phyloP scores from a whole-genome alignment of 2,329 filamentous ascomycete genomes.

The Xylariomycetidae sp. region DNA sequence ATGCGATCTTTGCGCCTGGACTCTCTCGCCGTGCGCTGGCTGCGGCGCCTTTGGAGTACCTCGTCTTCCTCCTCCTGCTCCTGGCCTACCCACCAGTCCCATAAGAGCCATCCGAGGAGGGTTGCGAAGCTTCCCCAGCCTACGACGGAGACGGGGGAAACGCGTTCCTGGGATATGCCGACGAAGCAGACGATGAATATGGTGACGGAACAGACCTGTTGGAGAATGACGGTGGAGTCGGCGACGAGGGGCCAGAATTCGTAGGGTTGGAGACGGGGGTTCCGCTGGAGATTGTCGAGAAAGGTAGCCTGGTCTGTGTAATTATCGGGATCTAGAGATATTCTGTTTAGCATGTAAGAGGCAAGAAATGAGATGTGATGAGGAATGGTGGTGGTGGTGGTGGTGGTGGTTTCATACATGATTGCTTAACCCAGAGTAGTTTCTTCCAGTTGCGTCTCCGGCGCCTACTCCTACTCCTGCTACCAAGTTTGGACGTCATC shows the following conservation, averaged over 20 bases:
- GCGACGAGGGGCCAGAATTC: conserved; percentile 97
- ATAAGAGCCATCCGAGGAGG: conserved; percentile 81
- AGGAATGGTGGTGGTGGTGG: conserved; percentile 5
- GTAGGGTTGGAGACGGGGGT: conserved; percentile 88
- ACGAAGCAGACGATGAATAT: conserved; percentile 95
- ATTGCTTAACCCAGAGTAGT: conserved; percentile 95
- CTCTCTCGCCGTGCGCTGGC: conserved; percentile 32
- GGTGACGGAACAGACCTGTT: conserved; percentile 91
- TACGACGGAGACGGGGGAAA: conserved; percentile 87
- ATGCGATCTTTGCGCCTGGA: conserved; percentile 19
- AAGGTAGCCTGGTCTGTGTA: conserved; percentile 98
- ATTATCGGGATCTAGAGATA: conserved; percentile 78
- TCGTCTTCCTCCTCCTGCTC: conserved; percentile 51
- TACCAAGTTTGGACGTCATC: conserved; percentile 44
- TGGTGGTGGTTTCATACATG: too few relatives aligned
- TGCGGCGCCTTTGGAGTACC: conserved; percentile 30
- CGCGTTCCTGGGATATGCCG: conserved; percentile 78
- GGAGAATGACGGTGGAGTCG: conserved; percentile 92
- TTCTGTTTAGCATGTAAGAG: conserved; percentile 13
- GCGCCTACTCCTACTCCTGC: conserved; percentile 61
- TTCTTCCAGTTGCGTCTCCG: conserved; percentile 85
- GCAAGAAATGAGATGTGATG: not conserved
- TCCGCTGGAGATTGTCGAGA: conserved; percentile 90
- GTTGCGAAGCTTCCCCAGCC: conserved; percentile 80
- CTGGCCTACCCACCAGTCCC: conserved; percentile 84